Evolutionary conservation across 495 filamentous ascomycete genomes (phyloP), one percentile per base, ranked within the genome.

Genomic region (Tuber borchii): DNA sequence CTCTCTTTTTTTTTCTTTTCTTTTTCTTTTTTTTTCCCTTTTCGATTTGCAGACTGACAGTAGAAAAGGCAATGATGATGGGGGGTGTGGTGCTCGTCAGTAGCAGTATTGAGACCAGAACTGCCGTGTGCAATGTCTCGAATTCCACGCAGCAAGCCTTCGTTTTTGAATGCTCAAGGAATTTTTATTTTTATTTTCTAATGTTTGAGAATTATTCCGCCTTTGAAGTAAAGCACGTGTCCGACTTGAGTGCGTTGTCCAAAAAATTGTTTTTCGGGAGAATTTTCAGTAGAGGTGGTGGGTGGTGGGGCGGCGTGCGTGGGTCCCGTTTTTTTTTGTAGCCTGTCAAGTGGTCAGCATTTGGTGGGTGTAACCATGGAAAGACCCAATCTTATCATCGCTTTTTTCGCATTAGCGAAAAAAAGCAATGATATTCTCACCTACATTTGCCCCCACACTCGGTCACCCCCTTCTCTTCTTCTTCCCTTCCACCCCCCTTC

Each of bases 91-190:
- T 56, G 48, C 48, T 48, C 7, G 46, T 48, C 26, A 56, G 48
- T 79, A 73, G 76, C 70, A 79, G 73, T 77, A 69, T 70, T 74
- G 69, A 46, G 74, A 73, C 39, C 77, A 79, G 78, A 79, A 78
- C 78, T 79, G 78, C 78, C 78, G 78, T 79, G 48, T 56, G 78
- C 76, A 79, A 79, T 79, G 78, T 79, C 78, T 79, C 78, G 78
- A 56, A 79, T 79, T 75, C 70, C 70, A 72, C 72, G n/a, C n/a
- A n/a, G 48, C 48, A 79, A 79, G 75, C 76, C 73, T 79, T 79
- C 73, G 78, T 79, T 79, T 56, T 56, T 56, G 48, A 26, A 56
- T 56, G 76, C 69, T 79, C 73, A 78, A 75, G 76, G 78, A 78
- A 79, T 79, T 79, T 79, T 79, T 79, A 79, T 78, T 79, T 78